These are phyloP conservation scores for Mallotus japonicus DNA, from an alignment of 441 rosid species.

Conservation along the genomic window DNA sequence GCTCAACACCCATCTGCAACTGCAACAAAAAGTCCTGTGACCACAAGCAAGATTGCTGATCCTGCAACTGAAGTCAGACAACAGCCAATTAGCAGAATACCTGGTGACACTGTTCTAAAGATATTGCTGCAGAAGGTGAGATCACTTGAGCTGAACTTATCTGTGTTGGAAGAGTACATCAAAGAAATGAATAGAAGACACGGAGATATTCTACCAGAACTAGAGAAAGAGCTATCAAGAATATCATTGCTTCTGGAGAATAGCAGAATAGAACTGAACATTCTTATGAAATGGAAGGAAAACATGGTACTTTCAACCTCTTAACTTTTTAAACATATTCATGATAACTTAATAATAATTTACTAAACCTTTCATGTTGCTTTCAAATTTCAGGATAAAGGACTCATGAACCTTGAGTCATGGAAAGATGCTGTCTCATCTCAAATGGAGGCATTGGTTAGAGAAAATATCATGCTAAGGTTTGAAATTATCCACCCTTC, in stretches of 20 bases:
- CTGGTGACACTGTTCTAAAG: constrained; percentile 63
- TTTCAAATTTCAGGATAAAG: constrained; percentile 47
- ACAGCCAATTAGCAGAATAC: constrained; percentile 53
- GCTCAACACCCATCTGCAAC: constrained; percentile 34
- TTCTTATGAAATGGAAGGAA: constrained; percentile 54
- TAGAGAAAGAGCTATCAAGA: constrained; percentile 49
- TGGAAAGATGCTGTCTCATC: constrained; percentile 62
- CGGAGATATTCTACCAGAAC: constrained; percentile 50
- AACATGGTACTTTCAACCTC: constrained; percentile 42
- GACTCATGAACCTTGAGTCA: constrained; percentile 43
- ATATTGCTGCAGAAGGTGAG: constrained; percentile 85
- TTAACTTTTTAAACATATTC: background rate
- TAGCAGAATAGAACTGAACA: constrained; percentile 50
- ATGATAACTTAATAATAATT: background rate
- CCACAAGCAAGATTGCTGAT: constrained; percentile 39
- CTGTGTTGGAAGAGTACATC: constrained; percentile 65
- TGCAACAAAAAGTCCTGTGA: constrained; percentile 27
- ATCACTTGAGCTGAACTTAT: constrained; percentile 66
- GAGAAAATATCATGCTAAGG: constrained; percentile 70
- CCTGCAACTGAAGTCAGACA: constrained; percentile 59
- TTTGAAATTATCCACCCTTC: constrained; percentile 22
- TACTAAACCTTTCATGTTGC: background rate
- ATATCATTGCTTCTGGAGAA: constrained; percentile 49
- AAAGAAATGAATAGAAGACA: constrained; percentile 53
- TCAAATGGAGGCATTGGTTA: constrained; percentile 48